These are phyloP conservation scores for Nemania abortiva DNA, from an alignment of 2,329 filamentous ascomycete genomes.

Conservation along the genomic window DNA sequence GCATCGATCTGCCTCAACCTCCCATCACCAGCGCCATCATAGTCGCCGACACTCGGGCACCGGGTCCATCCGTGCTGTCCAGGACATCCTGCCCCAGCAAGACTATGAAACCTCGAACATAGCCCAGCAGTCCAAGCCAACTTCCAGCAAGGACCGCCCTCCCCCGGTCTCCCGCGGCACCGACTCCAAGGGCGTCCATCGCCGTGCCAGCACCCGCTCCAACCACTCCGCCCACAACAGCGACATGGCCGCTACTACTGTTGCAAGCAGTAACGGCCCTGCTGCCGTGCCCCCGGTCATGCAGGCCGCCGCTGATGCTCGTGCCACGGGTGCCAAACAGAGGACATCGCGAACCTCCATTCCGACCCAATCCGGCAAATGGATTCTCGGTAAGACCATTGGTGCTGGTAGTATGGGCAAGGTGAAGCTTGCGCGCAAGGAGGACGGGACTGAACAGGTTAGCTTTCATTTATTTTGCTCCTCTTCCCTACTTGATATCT, in stretches of 20 bases:
- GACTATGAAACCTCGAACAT: slow-evolving; percentile 81
- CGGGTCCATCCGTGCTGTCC: slow-evolving; percentile 54
- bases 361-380: slow-evolving; percentile 89
- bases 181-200: slow-evolving; percentile 62
- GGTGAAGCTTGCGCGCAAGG: slow-evolving; percentile 93
- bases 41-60: slow-evolving; percentile 54
- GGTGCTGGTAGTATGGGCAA: slow-evolving; percentile 99
- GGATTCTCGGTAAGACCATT: slow-evolving; percentile 96
- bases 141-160: slow-evolving; percentile 72
- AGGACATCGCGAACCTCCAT: slow-evolving; percentile 81
- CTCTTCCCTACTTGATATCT: slow-evolving; percentile 7
- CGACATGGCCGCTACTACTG: slow-evolving; percentile 65
- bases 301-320: slow-evolving; percentile 59
- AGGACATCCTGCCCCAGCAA: slow-evolving; percentile 66
- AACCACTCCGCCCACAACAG: slow-evolving; percentile 54
- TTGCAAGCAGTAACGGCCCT: slow-evolving; percentile 64
- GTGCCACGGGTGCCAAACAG: slow-evolving; percentile 63
- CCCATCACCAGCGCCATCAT: slow-evolving; percentile 54
- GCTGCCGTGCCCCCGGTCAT: slow-evolving; percentile 63
- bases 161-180: slow-evolving; percentile 65
- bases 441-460: slow-evolving; percentile 92
- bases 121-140: slow-evolving; percentile 72
- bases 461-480: slow-evolving; percentile 48
- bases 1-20: slow-evolving; percentile 47
- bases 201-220: slow-evolving; percentile 64